A percentile compares a stretch with the other conserved stretches of the same genome.
Conservation (phyloP, 176 grass and related monocot genomes). For the Juncus inflexus region DNA sequence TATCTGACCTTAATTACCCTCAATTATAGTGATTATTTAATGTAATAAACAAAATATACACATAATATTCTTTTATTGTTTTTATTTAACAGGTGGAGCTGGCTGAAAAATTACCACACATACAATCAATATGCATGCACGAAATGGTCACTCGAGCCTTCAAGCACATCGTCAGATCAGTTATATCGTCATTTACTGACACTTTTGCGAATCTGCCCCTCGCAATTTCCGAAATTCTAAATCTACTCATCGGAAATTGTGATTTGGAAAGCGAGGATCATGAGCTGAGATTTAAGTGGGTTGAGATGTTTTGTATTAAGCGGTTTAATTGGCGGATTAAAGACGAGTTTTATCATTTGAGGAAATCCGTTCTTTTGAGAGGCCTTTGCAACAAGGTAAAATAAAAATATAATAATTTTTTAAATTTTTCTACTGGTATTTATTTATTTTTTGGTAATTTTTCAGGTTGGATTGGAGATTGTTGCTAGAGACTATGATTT, state of each 20-base stretch:
- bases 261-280: slow-evolving; percentile 44
- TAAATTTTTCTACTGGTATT: neutral
- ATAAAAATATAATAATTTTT: neutral
- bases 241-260: slow-evolving; percentile 73
- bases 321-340: slow-evolving; percentile 75
- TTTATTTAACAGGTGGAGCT: slow-evolving; percentile 66
- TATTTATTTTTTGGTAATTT: slow-evolving; percentile 32
- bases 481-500: slow-evolving; percentile 93
- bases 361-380: slow-evolving; percentile 85
- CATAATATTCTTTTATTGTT: neutral
- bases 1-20: neutral
- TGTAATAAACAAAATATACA: too few species aligned
- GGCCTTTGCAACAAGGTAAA: slow-evolving; percentile 90
- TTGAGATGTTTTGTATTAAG: slow-evolving; percentile 74
- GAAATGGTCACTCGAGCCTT: slow-evolving; percentile 98
- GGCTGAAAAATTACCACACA: slow-evolving; percentile 86
- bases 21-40: too few species aligned
- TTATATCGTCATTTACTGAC: slow-evolving; percentile 63
- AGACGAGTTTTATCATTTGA: slow-evolving; percentile 78
- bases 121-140: slow-evolving; percentile 99
- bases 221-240: slow-evolving; percentile 78
- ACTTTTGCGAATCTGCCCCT: slow-evolving; percentile 60
- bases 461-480: slow-evolving; percentile 91
- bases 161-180: slow-evolving; percentile 84
- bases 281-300: slow-evolving; percentile 63